Evolutionary conservation across 805 yeast species (phyloP).

Genomic region (Candida glaebosa): DNA sequence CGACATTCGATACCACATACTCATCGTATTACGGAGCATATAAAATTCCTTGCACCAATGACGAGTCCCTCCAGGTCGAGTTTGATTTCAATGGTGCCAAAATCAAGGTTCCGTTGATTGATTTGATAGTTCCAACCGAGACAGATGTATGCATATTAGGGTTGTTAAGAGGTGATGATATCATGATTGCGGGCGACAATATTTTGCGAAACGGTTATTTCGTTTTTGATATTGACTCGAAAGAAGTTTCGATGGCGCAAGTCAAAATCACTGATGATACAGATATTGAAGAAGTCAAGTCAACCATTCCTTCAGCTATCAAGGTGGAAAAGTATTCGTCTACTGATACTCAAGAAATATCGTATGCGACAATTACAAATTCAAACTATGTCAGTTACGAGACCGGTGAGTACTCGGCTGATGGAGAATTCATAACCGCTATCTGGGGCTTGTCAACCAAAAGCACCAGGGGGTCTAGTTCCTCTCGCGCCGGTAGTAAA

Average conservation of each 20-base stretch:
- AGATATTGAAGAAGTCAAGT: neutral
- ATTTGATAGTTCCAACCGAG: slow-evolving; percentile 5
- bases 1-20: slow-evolving; percentile 35
- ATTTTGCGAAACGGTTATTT: slow-evolving; percentile 24
- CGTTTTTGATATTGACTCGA: slow-evolving; percentile 24
- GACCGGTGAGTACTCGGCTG: neutral
- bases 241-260: slow-evolving; percentile 23
- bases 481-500: neutral
- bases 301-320: slow-evolving; percentile 1
- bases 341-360: neutral
- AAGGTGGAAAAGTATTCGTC: neutral
- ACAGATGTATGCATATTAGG: slow-evolving; percentile 15
- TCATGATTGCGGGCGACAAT: slow-evolving; percentile 23
- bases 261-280: slow-evolving; percentile 11
- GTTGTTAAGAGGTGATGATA: slow-evolving; percentile 8
- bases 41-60: slow-evolving; percentile 41
- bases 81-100: slow-evolving; percentile 6
- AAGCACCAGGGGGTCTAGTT: neutral
- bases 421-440: neutral
- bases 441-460: neutral
- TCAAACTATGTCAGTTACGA: neutral
- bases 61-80: slow-evolving; percentile 5
- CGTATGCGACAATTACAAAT: neutral
- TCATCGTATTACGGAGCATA: slow-evolving; percentile 14
- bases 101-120: slow-evolving; percentile 8